phyloP scores from a whole-genome alignment of 257 asterid species.

The Solanum virginianum region DNA sequence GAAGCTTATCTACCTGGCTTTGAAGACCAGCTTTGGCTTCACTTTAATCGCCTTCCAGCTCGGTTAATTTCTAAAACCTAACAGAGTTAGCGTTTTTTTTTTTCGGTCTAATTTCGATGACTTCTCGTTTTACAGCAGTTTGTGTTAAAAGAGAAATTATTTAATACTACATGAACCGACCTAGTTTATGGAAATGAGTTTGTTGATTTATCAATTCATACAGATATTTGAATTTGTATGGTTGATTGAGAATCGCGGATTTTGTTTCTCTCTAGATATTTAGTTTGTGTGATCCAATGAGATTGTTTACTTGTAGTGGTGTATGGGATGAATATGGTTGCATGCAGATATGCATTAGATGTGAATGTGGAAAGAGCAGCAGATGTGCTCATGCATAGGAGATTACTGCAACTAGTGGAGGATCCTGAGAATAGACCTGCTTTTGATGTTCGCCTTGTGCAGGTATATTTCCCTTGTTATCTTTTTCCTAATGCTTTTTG shows the following conservation, averaged over 20 bases:
- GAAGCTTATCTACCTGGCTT: constrained; percentile 34
- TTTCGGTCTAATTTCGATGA: background rate
- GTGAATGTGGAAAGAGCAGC: constrained; percentile 49
- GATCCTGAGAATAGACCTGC: constrained; percentile 30
- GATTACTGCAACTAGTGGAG: constrained; percentile 24
- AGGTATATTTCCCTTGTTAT: constrained; percentile 13
- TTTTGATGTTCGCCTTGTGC: constrained; percentile 38
- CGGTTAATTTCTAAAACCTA: constrained; percentile 19
- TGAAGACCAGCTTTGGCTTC: constrained; percentile 43
- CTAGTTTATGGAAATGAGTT: background rate
- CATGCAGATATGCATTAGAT: constrained; percentile 37
- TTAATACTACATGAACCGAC: background rate
- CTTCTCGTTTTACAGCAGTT: background rate
- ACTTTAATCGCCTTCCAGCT: constrained; percentile 37
- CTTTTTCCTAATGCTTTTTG: background rate
- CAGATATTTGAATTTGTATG: background rate
- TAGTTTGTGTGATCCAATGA: background rate
- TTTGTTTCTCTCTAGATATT: background rate
- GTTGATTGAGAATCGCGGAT: background rate
- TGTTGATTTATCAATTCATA: background rate
- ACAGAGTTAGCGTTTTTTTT: background rate
- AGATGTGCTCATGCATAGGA: constrained; percentile 38
- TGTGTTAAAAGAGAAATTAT: background rate
- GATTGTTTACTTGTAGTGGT: background rate
- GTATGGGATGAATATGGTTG: background rate